Evolutionary conservation across 768 basidiomycete genomes (phyloP).

Genomic region (Psilocybe cubensis): DNA sequence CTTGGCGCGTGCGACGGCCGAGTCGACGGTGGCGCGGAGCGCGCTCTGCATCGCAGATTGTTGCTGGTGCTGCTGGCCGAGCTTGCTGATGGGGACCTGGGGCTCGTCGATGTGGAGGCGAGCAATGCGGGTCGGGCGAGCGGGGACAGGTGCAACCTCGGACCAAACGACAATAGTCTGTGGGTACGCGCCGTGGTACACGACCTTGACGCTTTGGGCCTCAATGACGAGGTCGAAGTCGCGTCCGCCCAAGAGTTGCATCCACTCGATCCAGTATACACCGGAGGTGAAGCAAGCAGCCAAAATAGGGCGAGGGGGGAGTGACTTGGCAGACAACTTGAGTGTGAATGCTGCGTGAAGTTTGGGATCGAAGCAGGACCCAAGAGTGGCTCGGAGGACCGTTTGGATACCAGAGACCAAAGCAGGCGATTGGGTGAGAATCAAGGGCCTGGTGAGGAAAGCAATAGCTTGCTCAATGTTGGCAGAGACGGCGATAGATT

Average conservation of each 20-base stretch:
- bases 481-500: constrained; percentile 15
- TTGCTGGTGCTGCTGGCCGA: too few species aligned
- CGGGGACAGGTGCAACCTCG: constrained; percentile 21
- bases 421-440: constrained; percentile 25
- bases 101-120: constrained; percentile 17
- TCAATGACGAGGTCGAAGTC: constrained; percentile 40
- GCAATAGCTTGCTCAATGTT: constrained; percentile 34
- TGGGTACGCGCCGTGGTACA: constrained; percentile 27
- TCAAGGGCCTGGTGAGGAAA: constrained; percentile 41
- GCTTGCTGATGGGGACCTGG: constrained; percentile 33
- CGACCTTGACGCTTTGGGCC: constrained; percentile 28
- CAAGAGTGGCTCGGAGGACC: constrained; percentile 36
- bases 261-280: constrained; percentile 41
- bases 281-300: constrained; percentile 36
- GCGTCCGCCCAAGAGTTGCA: constrained; percentile 33
- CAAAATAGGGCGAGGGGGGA: constrained; percentile 40
- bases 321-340: constrained; percentile 26
- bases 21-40: constrained; percentile 21
- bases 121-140: constrained; percentile 18
- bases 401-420: constrained; percentile 28
- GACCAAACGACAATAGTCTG: constrained; percentile 32
- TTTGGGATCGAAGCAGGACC: constrained; percentile 20
- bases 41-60: constrained; percentile 18
- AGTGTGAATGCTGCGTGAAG: constrained; percentile 26
- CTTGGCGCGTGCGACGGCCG: constrained; percentile 22